Base-by-base conservation (phyloP, 176 grass and related monocot species). In the Canna indica region DNA sequence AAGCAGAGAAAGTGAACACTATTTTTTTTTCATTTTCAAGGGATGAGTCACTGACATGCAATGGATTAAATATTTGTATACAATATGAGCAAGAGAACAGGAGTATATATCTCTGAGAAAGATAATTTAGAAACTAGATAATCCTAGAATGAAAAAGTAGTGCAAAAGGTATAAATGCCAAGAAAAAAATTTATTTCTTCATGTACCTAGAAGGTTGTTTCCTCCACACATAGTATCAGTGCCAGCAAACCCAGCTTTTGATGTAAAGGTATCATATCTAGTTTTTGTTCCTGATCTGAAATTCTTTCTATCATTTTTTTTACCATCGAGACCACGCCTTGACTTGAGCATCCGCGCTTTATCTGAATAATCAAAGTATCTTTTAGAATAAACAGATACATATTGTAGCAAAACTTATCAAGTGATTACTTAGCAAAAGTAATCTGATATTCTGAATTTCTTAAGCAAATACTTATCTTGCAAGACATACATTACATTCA, bases 221-320 rank as follows among this genome's bases (percentile, higher is more conserved):
- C 86, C 89, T 61, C 77, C 79, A 58, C 80, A 82, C 77, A 76
- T 39, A 70, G 89, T 85, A 90, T 99, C 94, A 64, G 70, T 85
- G 84, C 87, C 91, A 73, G 75, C 71, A 70, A 87, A 87, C 65
- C 82, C 82, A 77, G 81, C 53, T 76, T 83, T 99, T 77, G 86
- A 82, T 83, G 74, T 77, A 64, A 85, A 88, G 81, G 73, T 80
- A 81, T 96, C 91, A 76, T 78, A 88, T 84, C 90, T 96, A 74
- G 82, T 73, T 88, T 83, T 89, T 69, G 79, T 61, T 77, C 83
- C 81, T 74, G 79, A 76, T 83, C 88, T 97, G 41, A 91, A 29
- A 76, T 78, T 86, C 83, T 90, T 97, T 78, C 88, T 90, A 68
- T 96, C 93, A 74, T 39, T 90, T 85, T 81, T 86, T 77, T 92